Evolutionary conservation across 208 protist species (phyloP).

Genomic region (Jaenimonas drosophilae): DNA sequence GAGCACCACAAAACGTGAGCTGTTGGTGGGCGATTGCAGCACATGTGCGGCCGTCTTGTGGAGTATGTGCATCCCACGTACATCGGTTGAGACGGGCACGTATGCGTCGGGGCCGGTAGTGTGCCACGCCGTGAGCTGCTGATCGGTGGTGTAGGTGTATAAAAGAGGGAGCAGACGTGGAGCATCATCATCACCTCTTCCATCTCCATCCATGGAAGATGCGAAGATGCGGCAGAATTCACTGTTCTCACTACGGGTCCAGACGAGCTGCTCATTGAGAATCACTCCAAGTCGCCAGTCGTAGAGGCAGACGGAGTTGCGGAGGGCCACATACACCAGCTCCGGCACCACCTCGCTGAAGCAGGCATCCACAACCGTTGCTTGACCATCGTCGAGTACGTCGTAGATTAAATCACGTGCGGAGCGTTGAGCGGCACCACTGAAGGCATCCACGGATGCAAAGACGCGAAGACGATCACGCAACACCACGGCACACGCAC

Average conservation of each 20-base stretch:
- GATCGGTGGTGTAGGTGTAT: slow-evolving; percentile 70
- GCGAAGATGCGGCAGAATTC: slow-evolving; percentile 73
- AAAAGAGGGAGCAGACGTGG: slow-evolving; percentile 60
- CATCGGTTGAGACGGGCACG: slow-evolving; percentile 39
- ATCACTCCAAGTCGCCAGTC: slow-evolving; percentile 67
- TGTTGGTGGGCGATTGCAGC: slow-evolving; percentile 34
- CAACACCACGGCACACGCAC: slow-evolving; percentile 42
- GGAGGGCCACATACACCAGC: slow-evolving; percentile 63
- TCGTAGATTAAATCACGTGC: slow-evolving; percentile 65
- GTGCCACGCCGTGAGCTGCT: slow-evolving; percentile 71
- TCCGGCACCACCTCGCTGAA: slow-evolving; percentile 76
- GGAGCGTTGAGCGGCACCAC: background rate
- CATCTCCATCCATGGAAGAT: slow-evolving; percentile 24
- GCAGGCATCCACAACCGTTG: slow-evolving; percentile 62
- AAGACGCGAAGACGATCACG: slow-evolving; percentile 60
- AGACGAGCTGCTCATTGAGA: slow-evolving; percentile 66
- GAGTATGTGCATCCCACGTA: slow-evolving; percentile 54
- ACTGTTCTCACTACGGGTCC: slow-evolving; percentile 38
- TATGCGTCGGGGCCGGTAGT: slow-evolving; percentile 26
- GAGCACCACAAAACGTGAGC: slow-evolving; percentile 54
- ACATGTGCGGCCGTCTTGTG: slow-evolving; percentile 51
- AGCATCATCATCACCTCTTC: no score
- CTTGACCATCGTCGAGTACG: slow-evolving; percentile 35
- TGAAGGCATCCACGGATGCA: slow-evolving; percentile 15
- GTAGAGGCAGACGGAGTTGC: slow-evolving; percentile 55